Evolutionary conservation across 768 basidiomycete genomes (phyloP).

Genomic region (Neoboletus subvelutipes): DNA sequence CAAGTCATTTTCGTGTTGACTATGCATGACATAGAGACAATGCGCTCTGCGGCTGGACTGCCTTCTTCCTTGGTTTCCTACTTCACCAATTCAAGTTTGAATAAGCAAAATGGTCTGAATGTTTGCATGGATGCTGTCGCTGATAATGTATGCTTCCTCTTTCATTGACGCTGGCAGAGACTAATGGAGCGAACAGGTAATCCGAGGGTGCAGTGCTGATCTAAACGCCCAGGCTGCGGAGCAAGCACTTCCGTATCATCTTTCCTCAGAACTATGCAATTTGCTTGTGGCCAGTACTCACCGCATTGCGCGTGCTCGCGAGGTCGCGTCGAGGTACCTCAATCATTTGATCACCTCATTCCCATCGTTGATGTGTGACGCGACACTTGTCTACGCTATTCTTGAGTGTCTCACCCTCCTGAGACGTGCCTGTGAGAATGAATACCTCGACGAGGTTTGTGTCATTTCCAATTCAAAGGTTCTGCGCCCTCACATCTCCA

Average conservation of each 20-base stretch:
- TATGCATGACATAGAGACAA: slow-evolving; percentile 85
- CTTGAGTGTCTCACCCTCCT: slow-evolving; percentile 90
- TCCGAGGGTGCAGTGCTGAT: slow-evolving; percentile 68
- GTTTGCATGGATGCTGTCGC: slow-evolving; percentile 84
- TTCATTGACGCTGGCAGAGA: not conserved
- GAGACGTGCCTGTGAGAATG: slow-evolving; percentile 85
- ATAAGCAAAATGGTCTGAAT: slow-evolving; percentile 63
- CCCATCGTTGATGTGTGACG: slow-evolving; percentile 92
- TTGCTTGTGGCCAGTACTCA: slow-evolving; percentile 81
- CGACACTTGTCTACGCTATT: slow-evolving; percentile 81
- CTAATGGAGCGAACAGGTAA: slow-evolving; percentile 54
- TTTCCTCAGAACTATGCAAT: slow-evolving; percentile 72
- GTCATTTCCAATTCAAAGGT: not conserved
- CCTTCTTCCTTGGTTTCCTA: slow-evolving; percentile 84
- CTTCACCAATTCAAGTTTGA: slow-evolving; percentile 85
- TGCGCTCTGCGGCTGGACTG: slow-evolving; percentile 76
- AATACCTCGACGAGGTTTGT: slow-evolving; percentile 84
- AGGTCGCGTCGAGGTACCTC: slow-evolving; percentile 80
- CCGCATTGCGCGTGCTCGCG: slow-evolving; percentile 76
- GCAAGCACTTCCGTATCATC: slow-evolving; percentile 68
- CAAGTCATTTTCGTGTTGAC: slow-evolving; percentile 84
- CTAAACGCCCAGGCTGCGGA: slow-evolving; percentile 73
- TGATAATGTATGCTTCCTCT: slow-evolving; percentile 58
- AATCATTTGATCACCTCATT: slow-evolving; percentile 86
- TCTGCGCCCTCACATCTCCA: not conserved